A percentile compares a stretch with the other conserved stretches of the same genome.
These are phyloP conservation scores for Trichoderma semiorbis DNA, from an alignment of 2,329 filamentous ascomycete genomes.

Conservation along the genomic window DNA sequence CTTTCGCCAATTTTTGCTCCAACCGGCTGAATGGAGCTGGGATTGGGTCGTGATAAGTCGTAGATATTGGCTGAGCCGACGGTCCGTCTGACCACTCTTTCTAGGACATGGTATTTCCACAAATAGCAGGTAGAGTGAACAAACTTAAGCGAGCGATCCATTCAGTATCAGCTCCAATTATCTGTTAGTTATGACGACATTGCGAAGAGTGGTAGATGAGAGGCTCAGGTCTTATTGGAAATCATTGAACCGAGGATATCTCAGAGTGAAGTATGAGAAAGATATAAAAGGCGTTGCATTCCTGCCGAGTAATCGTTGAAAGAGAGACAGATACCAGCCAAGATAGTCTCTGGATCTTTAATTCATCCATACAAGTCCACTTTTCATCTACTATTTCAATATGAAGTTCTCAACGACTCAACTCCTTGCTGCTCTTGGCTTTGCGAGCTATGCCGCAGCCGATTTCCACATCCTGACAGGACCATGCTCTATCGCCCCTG, in stretches of 20 bases:
- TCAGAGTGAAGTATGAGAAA: background rate
- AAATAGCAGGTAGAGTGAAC: background rate
- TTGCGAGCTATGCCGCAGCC: background rate
- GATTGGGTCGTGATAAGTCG: background rate
- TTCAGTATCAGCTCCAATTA: background rate
- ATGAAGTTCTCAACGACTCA: background rate
- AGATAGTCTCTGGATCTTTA: too few relatives aligned
- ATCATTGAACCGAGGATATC: background rate
- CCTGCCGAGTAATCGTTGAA: background rate
- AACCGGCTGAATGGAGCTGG: background rate
- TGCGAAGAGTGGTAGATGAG: background rate
- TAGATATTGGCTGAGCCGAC: background rate
- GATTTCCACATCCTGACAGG: conserved; percentile 1
- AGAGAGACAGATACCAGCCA: background rate
- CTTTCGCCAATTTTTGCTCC: background rate
- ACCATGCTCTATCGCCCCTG: conserved; percentile 2
- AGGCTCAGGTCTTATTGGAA: background rate
- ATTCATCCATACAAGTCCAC: background rate
- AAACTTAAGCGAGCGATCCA: background rate
- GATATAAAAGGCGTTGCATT: background rate
- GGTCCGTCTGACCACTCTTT: background rate
- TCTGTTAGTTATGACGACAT: background rate
- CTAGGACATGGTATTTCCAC: background rate
- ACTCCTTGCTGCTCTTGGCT: background rate
- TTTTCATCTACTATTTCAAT: too few relatives aligned